Base-by-base conservation (phyloP, 83 land plant genomes). In the Picea abies region DNA sequence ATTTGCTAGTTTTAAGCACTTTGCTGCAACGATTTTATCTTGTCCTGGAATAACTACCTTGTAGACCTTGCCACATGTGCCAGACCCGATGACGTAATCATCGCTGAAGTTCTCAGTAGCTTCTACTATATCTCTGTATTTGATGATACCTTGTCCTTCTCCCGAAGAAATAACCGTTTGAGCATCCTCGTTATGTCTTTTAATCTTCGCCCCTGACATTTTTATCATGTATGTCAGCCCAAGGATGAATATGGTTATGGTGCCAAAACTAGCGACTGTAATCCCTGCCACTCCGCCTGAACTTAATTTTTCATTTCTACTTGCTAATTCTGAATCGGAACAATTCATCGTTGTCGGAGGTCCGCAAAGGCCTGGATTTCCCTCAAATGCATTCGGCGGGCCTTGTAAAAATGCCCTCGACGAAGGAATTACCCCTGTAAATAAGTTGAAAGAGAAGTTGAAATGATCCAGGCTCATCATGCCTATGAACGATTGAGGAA, bases 361-460 rank as follows among this genome's bases (percentile, higher is more conserved):
- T 29, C 95, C 93, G 66, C 99, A 96, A 2, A 93, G 83, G 64
- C 85, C 90, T 6, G 82, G 81, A 32, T 95, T 96, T 19, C 90
- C 92, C 20, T 81, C 19, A 23, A 90, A 90, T 65, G 89, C 89
- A 22, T 66, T 60, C 0, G 80, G n/a, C 11, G 76, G 84, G 63
- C 86, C 72, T 11, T 84, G 72, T 17, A 49, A 80, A 66, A 90
- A 90, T 3, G 80, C 84, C 3, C 22, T 63, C 26, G 49, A 39
- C 0, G 39, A 35, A 9, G 94, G 94, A 61, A 94, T 12, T 8
- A 88, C 81, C 52, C 93, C 94, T 22, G 79, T 52, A 69, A 94
- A 60, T 60, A 66, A n/a, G 60, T 94, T 92, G 83, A 88, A 80
- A 1, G 94, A 92, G 5, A 94, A 63, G 58, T 94, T 85, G 78